These are phyloP conservation scores for Spathaspora sp. DNA, from an alignment of 805 yeast genomes.

Conservation along the genomic window DNA sequence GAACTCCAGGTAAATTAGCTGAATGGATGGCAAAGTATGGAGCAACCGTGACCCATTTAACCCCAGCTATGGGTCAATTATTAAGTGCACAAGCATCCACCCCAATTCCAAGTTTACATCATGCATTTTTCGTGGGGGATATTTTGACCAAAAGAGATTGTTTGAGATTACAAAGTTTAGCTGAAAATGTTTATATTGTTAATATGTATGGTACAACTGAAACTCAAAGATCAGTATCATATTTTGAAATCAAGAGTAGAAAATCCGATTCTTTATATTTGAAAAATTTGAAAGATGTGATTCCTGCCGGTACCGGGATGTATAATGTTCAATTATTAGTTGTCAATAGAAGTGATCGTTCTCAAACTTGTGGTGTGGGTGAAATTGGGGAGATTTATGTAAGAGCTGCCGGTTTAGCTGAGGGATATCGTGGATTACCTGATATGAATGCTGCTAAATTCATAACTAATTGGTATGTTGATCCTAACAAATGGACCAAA, in stretches of 20 bases:
- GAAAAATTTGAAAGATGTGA: conserved; percentile 83
- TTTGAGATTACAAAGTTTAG: conserved; percentile 84
- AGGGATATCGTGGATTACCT: conserved; percentile 90
- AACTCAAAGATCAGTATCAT: conserved; percentile 97
- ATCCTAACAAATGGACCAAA: conserved; percentile 57
- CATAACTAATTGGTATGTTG: conserved; percentile 86
- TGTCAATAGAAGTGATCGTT: conserved; percentile 83
- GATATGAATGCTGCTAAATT: conserved; percentile 86
- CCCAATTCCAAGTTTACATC: conserved; percentile 80
- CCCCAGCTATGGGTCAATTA: conserved; percentile 99
- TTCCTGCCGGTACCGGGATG: conserved; percentile 99
- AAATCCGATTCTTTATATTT: conserved; percentile 67
- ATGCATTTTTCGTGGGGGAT: conserved; percentile 98
- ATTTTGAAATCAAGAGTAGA: conserved; percentile 80
- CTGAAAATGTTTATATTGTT: conserved; percentile 83
- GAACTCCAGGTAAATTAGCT: conserved; percentile 96
- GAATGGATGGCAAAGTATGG: conserved; percentile 93
- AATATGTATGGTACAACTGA: conserved; percentile 99
- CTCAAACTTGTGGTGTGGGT: conserved; percentile 95
- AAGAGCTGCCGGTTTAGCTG: conserved; percentile 96
- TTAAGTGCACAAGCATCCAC: conserved; percentile 93
- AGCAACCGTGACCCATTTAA: conserved; percentile 94
- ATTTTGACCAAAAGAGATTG: conserved; percentile 97
- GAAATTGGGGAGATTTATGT: conserved; percentile 99
- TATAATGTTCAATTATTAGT: conserved; percentile 88